These are phyloP conservation scores for Penicillium flavigenum DNA, from an alignment of 495 filamentous ascomycete species.

Conservation along the genomic window DNA sequence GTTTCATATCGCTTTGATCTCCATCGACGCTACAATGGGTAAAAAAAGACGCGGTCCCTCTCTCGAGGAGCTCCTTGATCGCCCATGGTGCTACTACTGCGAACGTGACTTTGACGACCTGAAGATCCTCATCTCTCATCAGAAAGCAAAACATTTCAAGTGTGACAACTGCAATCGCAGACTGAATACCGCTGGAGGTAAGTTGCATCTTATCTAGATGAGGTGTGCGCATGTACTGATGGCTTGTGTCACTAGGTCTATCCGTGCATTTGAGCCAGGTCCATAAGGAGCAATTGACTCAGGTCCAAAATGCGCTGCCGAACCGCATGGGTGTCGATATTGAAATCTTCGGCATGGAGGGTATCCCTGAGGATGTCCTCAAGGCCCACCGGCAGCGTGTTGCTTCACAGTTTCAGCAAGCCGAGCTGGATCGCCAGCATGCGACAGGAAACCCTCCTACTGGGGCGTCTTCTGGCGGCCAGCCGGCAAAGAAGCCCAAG, in stretches of 20 bases:
- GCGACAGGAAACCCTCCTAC: constrained; percentile 79
- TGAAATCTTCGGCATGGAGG: constrained; percentile 98
- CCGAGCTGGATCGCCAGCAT: constrained; percentile 76
- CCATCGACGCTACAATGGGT: constrained; percentile 54
- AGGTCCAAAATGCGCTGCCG: constrained; percentile 86
- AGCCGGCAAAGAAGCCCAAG: constrained; percentile 74
- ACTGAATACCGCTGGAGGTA: constrained; percentile 93
- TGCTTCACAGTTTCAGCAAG: constrained; percentile 75
- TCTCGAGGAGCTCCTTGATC: constrained; percentile 79
- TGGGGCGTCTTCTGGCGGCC: constrained; percentile 52
- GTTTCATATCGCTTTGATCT: neutral
- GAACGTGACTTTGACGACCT: constrained; percentile 97
- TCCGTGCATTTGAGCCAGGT: constrained; percentile 97
- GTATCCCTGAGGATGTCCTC: constrained; percentile 83
- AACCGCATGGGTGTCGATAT: constrained; percentile 80
- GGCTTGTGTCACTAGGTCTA: constrained; percentile 58
- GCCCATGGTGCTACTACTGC: constrained; percentile 99
- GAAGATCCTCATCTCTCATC: constrained; percentile 92
- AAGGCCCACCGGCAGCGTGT: constrained; percentile 82
- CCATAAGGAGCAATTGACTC: constrained; percentile 84
- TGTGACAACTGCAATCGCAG: constrained; percentile 85
- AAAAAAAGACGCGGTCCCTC: constrained; percentile 84
- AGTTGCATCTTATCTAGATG: constrained; percentile 28
- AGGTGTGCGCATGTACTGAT: constrained; percentile 5
- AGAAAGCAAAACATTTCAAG: constrained; percentile 98